phyloP scores from a whole-genome alignment of 768 basidiomycete species.

The Podaxis sp. region DNA sequence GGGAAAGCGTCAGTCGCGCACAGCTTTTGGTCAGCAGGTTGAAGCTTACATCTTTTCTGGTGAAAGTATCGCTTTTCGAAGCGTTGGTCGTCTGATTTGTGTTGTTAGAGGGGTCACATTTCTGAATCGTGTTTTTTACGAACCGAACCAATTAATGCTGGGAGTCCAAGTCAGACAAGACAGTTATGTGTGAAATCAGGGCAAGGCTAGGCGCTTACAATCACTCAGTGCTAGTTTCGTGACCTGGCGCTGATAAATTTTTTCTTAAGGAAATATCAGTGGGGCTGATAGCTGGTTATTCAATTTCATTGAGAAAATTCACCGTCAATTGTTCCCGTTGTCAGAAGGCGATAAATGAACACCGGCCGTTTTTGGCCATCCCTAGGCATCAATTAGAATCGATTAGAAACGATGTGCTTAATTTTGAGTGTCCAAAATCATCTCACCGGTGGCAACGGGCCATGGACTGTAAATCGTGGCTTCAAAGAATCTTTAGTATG shows the following conservation, averaged over 20 bases:
- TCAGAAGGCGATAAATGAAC: constrained; percentile 85
- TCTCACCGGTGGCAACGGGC: constrained; percentile 87
- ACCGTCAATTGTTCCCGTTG: constrained; percentile 91
- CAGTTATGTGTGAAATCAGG: neutral
- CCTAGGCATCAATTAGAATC: constrained; percentile 36
- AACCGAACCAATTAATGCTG: constrained; percentile 76
- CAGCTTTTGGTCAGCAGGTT: neutral
- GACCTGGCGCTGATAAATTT: constrained; percentile 92
- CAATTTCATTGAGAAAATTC: constrained; percentile 13
- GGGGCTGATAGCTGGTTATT: neutral
- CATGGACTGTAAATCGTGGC: constrained; percentile 96
- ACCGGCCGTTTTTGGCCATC: constrained; percentile 94
- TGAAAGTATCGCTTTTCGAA: constrained; percentile 84
- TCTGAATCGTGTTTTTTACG: constrained; percentile 17
- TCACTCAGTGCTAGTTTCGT: constrained; percentile 91
- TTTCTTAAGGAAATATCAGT: constrained; percentile 48
- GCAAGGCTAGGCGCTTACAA: constrained; percentile 45
- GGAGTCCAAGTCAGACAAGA: neutral
- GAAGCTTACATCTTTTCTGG: constrained; percentile 72
- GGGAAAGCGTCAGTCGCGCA: constrained; percentile 12
- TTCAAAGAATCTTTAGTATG: constrained; percentile 25
- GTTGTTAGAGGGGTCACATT: neutral
- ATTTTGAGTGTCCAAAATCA: constrained; percentile 6
- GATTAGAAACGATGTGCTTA: neutral
- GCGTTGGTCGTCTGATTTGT: constrained; percentile 30